These are phyloP conservation scores for Kuraishia capsulata DNA, from an alignment of 805 yeast species.

Conservation along the genomic window DNA sequence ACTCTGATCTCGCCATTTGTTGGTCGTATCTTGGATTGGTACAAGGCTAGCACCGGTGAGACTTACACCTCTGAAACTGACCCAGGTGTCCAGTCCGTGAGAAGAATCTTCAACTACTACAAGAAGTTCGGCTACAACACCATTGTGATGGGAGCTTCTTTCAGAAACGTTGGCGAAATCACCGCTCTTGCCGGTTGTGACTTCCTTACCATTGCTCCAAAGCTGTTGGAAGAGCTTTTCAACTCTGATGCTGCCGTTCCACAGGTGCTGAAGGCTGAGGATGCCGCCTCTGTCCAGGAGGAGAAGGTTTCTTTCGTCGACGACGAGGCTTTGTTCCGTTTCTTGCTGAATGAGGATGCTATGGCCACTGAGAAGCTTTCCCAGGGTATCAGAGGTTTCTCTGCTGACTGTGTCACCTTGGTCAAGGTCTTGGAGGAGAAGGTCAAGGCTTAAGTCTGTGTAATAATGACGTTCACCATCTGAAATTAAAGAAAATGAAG, in stretches of 20 bases:
- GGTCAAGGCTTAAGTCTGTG: constrained; percentile 34
- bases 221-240: constrained; percentile 77
- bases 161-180: constrained; percentile 95
- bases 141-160: constrained; percentile 99
- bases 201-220: constrained; percentile 91
- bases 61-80: constrained; percentile 71
- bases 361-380: constrained; percentile 97
- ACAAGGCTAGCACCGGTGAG: constrained; percentile 89
- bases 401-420: constrained; percentile 85
- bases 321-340: constrained; percentile 88
- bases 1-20: constrained; percentile 98
- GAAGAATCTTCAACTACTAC: constrained; percentile 90
- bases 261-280: constrained; percentile 61
- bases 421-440: constrained; percentile 54
- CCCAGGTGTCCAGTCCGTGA: constrained; percentile 95
- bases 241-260: constrained; percentile 77
- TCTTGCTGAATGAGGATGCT: constrained; percentile 85
- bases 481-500: no score
- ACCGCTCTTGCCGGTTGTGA: constrained; percentile 96
- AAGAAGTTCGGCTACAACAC: constrained; percentile 95
- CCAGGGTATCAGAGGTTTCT: constrained; percentile 96
- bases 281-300: constrained; percentile 45
- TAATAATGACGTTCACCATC: no score
- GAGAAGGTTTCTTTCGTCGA: constrained; percentile 74
- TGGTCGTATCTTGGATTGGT: constrained; percentile 98